Base-by-base conservation (phyloP, 306 rosid species). In the Medicago ruthenica region DNA sequence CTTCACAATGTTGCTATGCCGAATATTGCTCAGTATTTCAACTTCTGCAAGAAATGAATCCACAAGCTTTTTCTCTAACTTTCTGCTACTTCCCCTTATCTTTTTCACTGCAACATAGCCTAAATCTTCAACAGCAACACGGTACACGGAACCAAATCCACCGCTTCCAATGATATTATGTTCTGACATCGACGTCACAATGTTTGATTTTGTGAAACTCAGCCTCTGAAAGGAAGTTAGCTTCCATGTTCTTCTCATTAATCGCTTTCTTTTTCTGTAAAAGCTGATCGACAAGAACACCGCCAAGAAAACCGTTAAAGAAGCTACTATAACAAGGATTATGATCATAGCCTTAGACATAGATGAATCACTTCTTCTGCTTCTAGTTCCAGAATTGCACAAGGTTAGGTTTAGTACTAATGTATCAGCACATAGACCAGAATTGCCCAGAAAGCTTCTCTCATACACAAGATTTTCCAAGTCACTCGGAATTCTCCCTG, bases 391-490 rank as follows among this genome's bases (percentile, higher is more conserved):
- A 48, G 78, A 83, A 79, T 76, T 62, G 83, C 96, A 91, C 36
- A 20, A 55, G 8, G 71, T 40, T 58, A 90, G 74, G 64, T 85
- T 82, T 42, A 81, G 21, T 53, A 34, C 31, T 4, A 24, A 22
- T 11, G 41, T 80, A 24, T 69, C 86, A 7, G 86, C 54, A 63
- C 95, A 91, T 1, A 94, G 91, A 50, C 86, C 88, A 17, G 84
- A 73, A 81, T 94, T 90, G 73, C 85, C 77, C 83, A 88, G 86
- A 86, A 94, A 94, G 87, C 92, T 90, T 14, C 2, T 55, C 0
- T 63, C 80, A 81, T 65, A 85, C 0, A 37, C 91, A 34, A 70
- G 1, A 73, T 68, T 90, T 58, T 86, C 89, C 0, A 88, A 47
- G 18, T 40, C 79, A 15, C 16, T 34, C 1, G 95, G 96, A 63